phyloP scores from a whole-genome alignment of 129 eudicot genomes.

The Flaveria bidentis region DNA sequence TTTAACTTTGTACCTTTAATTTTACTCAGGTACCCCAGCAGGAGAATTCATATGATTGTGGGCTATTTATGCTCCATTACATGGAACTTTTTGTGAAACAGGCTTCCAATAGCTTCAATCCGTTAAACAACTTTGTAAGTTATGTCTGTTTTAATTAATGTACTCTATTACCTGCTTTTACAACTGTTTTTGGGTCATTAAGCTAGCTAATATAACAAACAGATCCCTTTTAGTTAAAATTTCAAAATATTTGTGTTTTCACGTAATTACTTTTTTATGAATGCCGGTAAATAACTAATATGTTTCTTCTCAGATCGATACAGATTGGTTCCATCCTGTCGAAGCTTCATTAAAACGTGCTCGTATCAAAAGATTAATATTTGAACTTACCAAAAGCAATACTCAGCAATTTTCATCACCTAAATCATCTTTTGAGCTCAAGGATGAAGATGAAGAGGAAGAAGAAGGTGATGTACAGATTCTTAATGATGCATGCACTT shows the following conservation, averaged over 20 bases:
- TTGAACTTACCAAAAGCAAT: conserved; percentile 38
- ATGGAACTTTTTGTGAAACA: conserved; percentile 63
- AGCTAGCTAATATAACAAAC: neutral
- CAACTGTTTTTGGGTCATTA: conserved; percentile 8
- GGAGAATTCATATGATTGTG: conserved; percentile 74
- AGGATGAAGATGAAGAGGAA: conserved; percentile 29
- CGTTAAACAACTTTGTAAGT: conserved; percentile 53
- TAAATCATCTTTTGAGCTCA: conserved; percentile 33
- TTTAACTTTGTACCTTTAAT: neutral
- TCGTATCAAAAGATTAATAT: conserved; percentile 52
- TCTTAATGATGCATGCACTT: conserved; percentile 24
- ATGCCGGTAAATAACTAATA: conserved; percentile 25
- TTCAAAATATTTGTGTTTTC: neutral
- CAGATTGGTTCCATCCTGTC: conserved; percentile 63
- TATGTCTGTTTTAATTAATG: conserved; percentile 12
- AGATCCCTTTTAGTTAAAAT: neutral
- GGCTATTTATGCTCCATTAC: conserved; percentile 73
- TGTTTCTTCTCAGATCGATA: conserved; percentile 42
- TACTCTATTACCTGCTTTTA: neutral
- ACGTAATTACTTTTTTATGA: neutral
- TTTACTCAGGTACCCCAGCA: conserved; percentile 72
- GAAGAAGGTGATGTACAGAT: conserved; percentile 31
- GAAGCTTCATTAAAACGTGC: conserved; percentile 71
- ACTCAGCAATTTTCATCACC: conserved; percentile 15
- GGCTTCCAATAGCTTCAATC: conserved; percentile 44